Evolutionary conservation across 768 basidiomycete species (phyloP).

Genomic region (Phanerochaete sordida): DNA sequence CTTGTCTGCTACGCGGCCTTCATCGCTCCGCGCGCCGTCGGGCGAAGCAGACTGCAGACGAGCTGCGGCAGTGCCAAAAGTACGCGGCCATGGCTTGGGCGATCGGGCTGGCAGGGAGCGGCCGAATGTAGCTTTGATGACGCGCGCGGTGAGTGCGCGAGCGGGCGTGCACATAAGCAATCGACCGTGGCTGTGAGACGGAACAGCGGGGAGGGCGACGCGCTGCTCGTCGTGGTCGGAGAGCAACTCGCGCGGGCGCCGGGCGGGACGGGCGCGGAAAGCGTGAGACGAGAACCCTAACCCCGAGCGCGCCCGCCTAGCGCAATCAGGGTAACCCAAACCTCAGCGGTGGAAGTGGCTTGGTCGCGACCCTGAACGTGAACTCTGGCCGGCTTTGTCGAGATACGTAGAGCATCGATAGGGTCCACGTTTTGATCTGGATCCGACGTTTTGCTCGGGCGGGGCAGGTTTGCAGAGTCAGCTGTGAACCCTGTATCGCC

Average conservation of each 20-base stretch:
- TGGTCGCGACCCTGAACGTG: background rate
- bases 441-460: background rate
- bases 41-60: background rate
- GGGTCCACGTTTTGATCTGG: constrained; percentile 10
- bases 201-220: background rate
- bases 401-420: constrained; percentile 8
- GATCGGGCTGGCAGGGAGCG: background rate
- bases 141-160: background rate
- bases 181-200: background rate
- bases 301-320: background rate
- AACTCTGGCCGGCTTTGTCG: background rate
- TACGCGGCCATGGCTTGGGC: background rate
- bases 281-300: background rate
- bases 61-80: background rate
- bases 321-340: background rate
- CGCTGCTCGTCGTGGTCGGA: background rate
- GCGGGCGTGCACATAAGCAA: constrained; percentile 1
- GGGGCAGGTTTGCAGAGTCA: background rate
- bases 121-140: background rate
- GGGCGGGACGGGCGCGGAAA: background rate
- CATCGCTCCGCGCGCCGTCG: background rate
- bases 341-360: background rate
- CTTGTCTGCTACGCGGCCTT: background rate
- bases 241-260: background rate
- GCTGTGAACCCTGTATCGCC: background rate